Conservation (phyloP, 345 rosid genomes). For the Populus simonii region DNA sequence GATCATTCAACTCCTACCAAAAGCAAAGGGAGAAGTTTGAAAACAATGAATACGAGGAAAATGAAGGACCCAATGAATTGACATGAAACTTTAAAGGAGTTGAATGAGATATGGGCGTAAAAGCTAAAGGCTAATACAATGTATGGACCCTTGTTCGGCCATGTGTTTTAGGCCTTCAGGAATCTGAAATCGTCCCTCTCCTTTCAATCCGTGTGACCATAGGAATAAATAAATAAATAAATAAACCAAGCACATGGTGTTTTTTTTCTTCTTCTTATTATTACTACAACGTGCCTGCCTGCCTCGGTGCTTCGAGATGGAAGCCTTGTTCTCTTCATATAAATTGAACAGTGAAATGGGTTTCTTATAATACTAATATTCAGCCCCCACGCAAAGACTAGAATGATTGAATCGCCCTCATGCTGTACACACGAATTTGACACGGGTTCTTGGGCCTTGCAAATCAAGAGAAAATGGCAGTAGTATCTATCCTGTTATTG, state of each 20-base stretch:
- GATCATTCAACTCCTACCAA: not conserved
- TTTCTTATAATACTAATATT: not conserved
- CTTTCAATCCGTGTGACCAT: not conserved
- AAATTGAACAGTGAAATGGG: not conserved
- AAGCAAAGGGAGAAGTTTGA: not conserved
- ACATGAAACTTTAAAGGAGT: not conserved
- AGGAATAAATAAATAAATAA: too few relatives aligned
- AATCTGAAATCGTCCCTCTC: not conserved
- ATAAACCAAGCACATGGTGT: too few relatives aligned
- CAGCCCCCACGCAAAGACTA: not conserved
- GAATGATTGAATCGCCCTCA: not conserved
- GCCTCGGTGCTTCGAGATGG: too few relatives aligned
- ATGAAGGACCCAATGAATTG: not conserved
- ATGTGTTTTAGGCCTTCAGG: not conserved
- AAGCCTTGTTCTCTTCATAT: too few relatives aligned
- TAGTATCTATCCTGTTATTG: not conserved
- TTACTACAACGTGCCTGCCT: too few relatives aligned
- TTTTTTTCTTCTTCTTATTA: too few relatives aligned
- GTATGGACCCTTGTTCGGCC: not conserved
- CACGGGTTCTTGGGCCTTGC: not conserved
- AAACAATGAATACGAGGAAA: not conserved
- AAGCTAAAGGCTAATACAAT: not conserved
- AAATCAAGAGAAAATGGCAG: not conserved
- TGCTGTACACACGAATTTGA: not conserved
- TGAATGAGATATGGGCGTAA: not conserved